Conservation (phyloP, 2,329 filamentous ascomycete species). For the Cordyceps javanica region DNA sequence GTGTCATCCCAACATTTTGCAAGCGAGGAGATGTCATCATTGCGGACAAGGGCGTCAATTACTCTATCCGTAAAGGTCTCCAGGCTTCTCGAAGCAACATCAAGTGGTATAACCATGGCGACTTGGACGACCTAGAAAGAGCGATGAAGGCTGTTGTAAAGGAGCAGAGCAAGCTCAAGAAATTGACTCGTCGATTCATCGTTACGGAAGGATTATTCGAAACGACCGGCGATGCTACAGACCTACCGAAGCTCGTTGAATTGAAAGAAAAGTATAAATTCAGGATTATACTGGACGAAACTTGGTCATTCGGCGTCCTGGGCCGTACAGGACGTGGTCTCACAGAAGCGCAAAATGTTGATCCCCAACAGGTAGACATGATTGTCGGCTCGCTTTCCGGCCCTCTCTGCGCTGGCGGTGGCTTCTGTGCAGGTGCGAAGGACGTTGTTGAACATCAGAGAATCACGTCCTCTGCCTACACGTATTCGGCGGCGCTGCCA, state of each 20-base stretch:
- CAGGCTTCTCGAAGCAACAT: conserved; percentile 90
- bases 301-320: conserved; percentile 92
- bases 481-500: conserved; percentile 89
- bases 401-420: conserved; percentile 84
- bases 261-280: conserved; percentile 97
- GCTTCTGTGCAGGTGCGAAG: conserved; percentile 86
- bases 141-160: conserved; percentile 80
- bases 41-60: conserved; percentile 89
- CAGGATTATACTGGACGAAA: conserved; percentile 94
- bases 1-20: conserved; percentile 92
- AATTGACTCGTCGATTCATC: conserved; percentile 86
- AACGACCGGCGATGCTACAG: conserved; percentile 74
- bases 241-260: conserved; percentile 86
- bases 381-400: conserved; percentile 90
- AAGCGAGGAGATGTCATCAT: conserved; percentile 97
- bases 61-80: conserved; percentile 86
- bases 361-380: conserved; percentile 91
- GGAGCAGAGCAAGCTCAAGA: conserved; percentile 79
- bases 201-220: conserved; percentile 95
- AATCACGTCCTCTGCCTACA: conserved; percentile 86
- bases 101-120: conserved; percentile 91
- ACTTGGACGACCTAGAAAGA: conserved; percentile 86
- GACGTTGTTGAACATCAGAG: conserved; percentile 96
- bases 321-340: conserved; percentile 86
- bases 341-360: conserved; percentile 95